Conservation (phyloP, 371 early-diverging fungal genomes). For the Mortierella sp. region DNA sequence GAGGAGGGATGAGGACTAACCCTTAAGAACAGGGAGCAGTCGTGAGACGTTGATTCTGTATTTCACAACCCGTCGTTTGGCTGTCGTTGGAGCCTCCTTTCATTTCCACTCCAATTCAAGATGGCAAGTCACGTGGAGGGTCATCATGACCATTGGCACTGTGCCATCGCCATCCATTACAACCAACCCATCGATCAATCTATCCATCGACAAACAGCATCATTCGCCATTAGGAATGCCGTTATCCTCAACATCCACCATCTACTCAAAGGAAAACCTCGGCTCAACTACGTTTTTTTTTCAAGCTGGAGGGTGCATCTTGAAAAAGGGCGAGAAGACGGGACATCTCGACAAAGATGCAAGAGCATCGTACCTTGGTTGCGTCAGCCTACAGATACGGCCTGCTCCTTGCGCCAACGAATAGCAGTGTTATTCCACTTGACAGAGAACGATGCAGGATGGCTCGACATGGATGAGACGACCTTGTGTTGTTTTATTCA, state of each 20-base stretch:
- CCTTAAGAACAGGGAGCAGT: conserved; percentile 18
- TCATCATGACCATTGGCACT: not conserved
- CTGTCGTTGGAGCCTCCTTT: conserved; percentile 31
- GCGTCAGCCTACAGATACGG: not conserved
- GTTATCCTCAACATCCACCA: not conserved
- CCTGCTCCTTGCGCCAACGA: not conserved
- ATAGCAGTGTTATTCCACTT: not conserved
- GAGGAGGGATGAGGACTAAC: not conserved
- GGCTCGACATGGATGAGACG: not conserved
- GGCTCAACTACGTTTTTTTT: not conserved
- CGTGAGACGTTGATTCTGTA: not conserved
- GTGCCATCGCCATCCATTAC: conserved; percentile 10
- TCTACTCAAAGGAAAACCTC: not conserved
- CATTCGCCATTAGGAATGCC: not conserved
- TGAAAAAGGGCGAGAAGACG: not conserved
- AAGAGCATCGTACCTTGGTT: not conserved
- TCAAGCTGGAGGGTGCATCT: not conserved
- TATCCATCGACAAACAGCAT: conserved; percentile 23
- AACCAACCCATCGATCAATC: conserved; percentile 16
- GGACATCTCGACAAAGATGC: not conserved
- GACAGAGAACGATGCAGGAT: not conserved
- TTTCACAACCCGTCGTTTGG: not conserved
- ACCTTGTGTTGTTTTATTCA: not conserved
- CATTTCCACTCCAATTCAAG: conserved; percentile 54
- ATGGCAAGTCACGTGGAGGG: conserved; percentile 49